Conservation (phyloP, 805 yeast genomes). For the Tetrapisispora taiwanensis region DNA sequence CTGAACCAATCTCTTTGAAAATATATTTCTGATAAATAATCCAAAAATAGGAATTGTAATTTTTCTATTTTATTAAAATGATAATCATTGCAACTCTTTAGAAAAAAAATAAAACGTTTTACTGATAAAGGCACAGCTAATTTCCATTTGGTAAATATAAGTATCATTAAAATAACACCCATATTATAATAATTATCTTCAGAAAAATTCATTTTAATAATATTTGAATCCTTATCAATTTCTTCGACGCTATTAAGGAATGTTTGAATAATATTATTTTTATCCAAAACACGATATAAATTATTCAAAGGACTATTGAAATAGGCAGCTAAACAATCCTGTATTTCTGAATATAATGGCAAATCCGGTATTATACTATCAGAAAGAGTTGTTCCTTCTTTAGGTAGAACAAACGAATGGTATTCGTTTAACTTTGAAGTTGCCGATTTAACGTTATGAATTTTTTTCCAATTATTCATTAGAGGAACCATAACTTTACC, state of each 20-base stretch:
- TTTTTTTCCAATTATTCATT: constrained; percentile 10
- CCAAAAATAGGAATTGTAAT: constrained; percentile 22
- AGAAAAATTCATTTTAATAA: constrained; percentile 4
- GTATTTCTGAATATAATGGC: constrained; percentile 10
- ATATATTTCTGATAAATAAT: constrained; percentile 11
- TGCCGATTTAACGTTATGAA: constrained; percentile 5
- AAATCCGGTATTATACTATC: constrained; percentile 4
- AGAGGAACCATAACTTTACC: constrained; percentile 20
- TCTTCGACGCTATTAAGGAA: constrained; percentile 2
- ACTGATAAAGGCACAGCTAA: constrained; percentile 13
- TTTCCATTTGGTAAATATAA: constrained; percentile 12
- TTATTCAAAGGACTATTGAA: constrained; percentile 13
- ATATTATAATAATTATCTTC: constrained; percentile 16
- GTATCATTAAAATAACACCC: constrained; percentile 17
- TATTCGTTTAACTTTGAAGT: not conserved
- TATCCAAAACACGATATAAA: constrained; percentile 11
- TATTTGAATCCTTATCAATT: not conserved
- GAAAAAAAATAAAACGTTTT: constrained; percentile 10
- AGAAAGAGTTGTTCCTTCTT: not conserved
- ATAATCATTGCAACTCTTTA: constrained; percentile 15
- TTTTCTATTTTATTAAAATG: constrained; percentile 20
- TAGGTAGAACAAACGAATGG: not conserved
- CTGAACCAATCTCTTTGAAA: constrained; percentile 14
- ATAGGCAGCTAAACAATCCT: constrained; percentile 7
- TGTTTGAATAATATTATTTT: constrained; percentile 11